Conservation (phyloP, 2,329 filamentous ascomycete genomes). For the Phialocephala sp. region DNA sequence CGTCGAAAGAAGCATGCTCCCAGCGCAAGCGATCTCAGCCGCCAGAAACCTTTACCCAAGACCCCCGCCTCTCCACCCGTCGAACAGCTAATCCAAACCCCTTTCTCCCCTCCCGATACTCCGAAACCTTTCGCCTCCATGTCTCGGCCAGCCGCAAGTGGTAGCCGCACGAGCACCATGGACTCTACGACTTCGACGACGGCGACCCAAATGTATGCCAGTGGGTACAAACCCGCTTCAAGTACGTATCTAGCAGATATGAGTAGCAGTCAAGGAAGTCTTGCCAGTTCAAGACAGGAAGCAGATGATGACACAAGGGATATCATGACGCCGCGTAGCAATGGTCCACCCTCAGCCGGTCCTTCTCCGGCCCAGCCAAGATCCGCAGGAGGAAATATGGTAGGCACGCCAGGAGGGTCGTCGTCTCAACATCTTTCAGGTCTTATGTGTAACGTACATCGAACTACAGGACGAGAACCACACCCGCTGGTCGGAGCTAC, state of each 20-base stretch:
- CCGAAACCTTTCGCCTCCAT: slow-evolving; percentile 34
- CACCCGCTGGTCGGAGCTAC: slow-evolving; percentile 92
- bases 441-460: slow-evolving; percentile 73
- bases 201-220: slow-evolving; percentile 32
- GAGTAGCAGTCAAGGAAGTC: slow-evolving; percentile 52
- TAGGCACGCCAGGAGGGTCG: slow-evolving; percentile 54
- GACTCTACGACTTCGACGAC: slow-evolving; percentile 39
- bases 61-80: slow-evolving; percentile 37
- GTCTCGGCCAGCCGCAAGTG: slow-evolving; percentile 36
- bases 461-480: slow-evolving; percentile 90
- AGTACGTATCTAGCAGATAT: slow-evolving; percentile 34
- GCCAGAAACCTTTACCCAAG: slow-evolving; percentile 42
- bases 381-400: slow-evolving; percentile 45
- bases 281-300: slow-evolving; percentile 51
- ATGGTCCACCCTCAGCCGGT: slow-evolving; percentile 59
- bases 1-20: slow-evolving; percentile 36
- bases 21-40: slow-evolving; percentile 35
- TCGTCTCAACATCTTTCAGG: slow-evolving; percentile 65
- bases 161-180: slow-evolving; percentile 42
- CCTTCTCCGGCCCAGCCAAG: slow-evolving; percentile 60
- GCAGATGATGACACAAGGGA: slow-evolving; percentile 54
- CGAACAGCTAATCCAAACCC: slow-evolving; percentile 24
- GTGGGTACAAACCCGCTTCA: slow-evolving; percentile 32
- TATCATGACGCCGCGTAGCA: slow-evolving; percentile 57
- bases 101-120: slow-evolving; percentile 36